A percentile compares a stretch with the other conserved stretches of the same genome.
phyloP scores from a whole-genome alignment of 208 protist genomes.

The Leishmania mexicana region DNA sequence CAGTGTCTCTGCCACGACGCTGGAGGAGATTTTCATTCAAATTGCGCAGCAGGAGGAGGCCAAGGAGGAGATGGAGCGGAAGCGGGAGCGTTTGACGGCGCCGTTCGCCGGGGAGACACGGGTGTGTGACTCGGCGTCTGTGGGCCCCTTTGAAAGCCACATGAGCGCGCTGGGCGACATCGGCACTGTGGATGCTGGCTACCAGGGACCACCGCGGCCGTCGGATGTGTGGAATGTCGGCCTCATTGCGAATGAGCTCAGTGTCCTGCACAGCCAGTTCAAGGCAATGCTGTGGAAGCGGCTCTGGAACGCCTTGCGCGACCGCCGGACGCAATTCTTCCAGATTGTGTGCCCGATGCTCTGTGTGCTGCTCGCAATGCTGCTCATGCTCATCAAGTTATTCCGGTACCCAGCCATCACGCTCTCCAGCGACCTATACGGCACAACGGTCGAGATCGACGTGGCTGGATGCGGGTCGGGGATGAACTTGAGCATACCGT shows the following conservation, averaged over 20 bases:
- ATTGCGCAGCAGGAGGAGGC: constrained; percentile 47
- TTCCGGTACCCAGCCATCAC: constrained; percentile 30
- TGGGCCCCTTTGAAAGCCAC: neutral
- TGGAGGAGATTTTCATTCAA: constrained; percentile 80
- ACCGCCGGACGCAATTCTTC: constrained; percentile 71
- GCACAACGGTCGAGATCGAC: constrained; percentile 35
- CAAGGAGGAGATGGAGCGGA: constrained; percentile 23
- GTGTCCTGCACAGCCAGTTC: constrained; percentile 51
- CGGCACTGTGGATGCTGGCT: neutral
- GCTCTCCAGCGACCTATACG: constrained; percentile 50
- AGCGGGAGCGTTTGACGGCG: neutral
- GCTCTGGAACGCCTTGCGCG: constrained; percentile 50
- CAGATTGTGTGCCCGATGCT: constrained; percentile 74
- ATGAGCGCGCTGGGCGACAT: constrained; percentile 11
- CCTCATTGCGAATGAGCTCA: constrained; percentile 14
- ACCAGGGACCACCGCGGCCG: neutral
- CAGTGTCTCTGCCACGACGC: constrained; percentile 64
- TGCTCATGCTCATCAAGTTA: constrained; percentile 63
- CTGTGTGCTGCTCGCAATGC: constrained; percentile 71
- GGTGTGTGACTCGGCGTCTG: neutral
- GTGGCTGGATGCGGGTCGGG: constrained; percentile 23
- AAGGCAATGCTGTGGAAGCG: constrained; percentile 67
- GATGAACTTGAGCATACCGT: constrained; percentile 33
- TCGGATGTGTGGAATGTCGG: constrained; percentile 49
- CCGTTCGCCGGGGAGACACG: neutral